Percentiles rank a stretch among this genome's conserved stretches.
These are phyloP conservation scores for Trypanosoma theileri DNA, from an alignment of 208 protist species.

Conservation along the genomic window DNA sequence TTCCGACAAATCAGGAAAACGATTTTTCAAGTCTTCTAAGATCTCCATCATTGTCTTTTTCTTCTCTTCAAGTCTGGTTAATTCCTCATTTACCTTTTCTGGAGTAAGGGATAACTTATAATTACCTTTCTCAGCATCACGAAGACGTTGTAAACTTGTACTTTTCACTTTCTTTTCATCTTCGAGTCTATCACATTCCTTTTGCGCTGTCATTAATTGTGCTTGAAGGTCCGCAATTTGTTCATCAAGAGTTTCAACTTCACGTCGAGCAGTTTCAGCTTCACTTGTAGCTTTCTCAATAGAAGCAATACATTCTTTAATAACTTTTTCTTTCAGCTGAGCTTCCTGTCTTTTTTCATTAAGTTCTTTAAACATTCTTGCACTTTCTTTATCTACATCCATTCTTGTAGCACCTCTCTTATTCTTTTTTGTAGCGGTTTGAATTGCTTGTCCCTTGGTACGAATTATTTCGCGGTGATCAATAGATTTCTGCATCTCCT, in stretches of 20 bases:
- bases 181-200: conserved; percentile 66
- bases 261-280: conserved; percentile 68
- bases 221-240: conserved; percentile 71
- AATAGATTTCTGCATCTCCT: conserved; percentile 95
- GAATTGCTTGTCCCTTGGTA: conserved; percentile 90
- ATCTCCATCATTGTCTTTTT: conserved; percentile 55
- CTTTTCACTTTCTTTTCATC: conserved; percentile 83
- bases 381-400: conserved; percentile 85
- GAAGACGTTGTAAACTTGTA: conserved; percentile 75
- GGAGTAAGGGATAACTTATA: conserved; percentile 80
- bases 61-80: conserved; percentile 61
- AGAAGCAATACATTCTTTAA: conserved; percentile 81
- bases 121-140: conserved; percentile 78
- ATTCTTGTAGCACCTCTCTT: conserved; percentile 69
- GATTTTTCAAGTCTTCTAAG: conserved; percentile 68
- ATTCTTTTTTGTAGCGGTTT: conserved; percentile 58
- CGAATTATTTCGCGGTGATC: conserved; percentile 92
- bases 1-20: conserved; percentile 72
- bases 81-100: conserved; percentile 53
- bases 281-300: conserved; percentile 78
- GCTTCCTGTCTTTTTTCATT: conserved; percentile 85
- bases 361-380: conserved; percentile 87
- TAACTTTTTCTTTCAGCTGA: conserved; percentile 68
- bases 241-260: conserved; percentile 68
- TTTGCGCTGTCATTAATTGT: conserved; percentile 50